These are phyloP conservation scores for Sporopachydermia cereana DNA, from an alignment of 1,139 yeast species.

Conservation along the genomic window DNA sequence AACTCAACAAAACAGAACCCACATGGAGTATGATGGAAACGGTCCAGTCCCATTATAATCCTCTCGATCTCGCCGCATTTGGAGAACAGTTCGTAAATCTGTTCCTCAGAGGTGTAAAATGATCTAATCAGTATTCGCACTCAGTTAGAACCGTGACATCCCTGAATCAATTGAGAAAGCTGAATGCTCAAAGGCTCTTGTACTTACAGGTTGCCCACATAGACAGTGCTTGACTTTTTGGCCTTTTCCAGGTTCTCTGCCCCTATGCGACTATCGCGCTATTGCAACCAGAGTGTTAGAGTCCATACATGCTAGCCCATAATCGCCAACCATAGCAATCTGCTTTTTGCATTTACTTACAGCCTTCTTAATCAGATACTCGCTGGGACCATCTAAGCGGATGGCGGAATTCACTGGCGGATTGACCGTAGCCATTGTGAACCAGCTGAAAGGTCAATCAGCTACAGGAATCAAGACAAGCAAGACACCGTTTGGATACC, in stretches of 20 bases:
- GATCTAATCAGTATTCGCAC: conserved; percentile 24
- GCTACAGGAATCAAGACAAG: no score
- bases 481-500: no score
- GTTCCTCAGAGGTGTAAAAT: conserved; percentile 88
- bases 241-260: conserved; percentile 53
- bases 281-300: no score
- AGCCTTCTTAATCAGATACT: conserved; percentile 67
- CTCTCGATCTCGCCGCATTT: conserved; percentile 67
- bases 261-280: no score
- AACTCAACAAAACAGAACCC: conserved; percentile 91
- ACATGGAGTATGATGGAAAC: conserved; percentile 83
- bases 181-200: neutral
- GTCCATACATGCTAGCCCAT: no score
- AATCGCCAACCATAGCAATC: no score
- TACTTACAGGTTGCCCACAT: conserved; percentile 62
- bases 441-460: no score
- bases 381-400: conserved; percentile 70
- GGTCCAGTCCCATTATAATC: conserved; percentile 87
- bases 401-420: conserved; percentile 38
- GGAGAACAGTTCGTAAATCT: conserved; percentile 72
- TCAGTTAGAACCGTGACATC: conserved; percentile 16
- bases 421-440: conserved; percentile 22
- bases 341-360: conserved; percentile 22
- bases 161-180: neutral
- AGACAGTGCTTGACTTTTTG: conserved; percentile 59